Evolutionary conservation across 2,329 filamentous ascomycete species (phyloP).

Genomic region (Botrytis paeoniae): DNA sequence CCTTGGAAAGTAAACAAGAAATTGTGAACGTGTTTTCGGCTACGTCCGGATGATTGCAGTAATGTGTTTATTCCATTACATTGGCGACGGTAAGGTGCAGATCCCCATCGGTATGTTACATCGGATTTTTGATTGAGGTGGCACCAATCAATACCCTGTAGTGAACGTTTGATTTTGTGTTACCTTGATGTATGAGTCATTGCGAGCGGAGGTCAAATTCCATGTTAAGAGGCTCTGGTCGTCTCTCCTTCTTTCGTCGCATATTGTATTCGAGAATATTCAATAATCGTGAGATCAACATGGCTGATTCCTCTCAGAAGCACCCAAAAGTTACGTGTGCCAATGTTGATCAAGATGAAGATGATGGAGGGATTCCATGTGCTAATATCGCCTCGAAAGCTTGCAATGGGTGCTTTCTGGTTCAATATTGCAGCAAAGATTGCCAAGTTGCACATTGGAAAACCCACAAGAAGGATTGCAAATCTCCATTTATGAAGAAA

Average conservation of each 20-base stretch:
- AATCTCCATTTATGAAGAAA: constrained; percentile 8
- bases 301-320: not conserved
- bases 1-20: not conserved
- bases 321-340: not conserved
- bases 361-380: not conserved
- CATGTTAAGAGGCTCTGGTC: no score
- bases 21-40: not conserved
- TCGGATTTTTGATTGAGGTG: not conserved
- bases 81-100: not conserved
- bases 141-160: constrained; percentile 11
- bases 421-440: constrained; percentile 39
- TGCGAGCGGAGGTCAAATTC: not conserved
- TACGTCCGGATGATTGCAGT: not conserved
- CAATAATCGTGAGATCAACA: not conserved
- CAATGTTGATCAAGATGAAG: not conserved
- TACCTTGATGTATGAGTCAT: not conserved
- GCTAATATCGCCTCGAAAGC: not conserved
- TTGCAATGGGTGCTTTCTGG: constrained; percentile 14
- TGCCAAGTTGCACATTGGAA: constrained; percentile 13
- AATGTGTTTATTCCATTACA: not conserved
- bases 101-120: not conserved
- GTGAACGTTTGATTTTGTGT: not conserved
- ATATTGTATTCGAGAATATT: not conserved
- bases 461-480: constrained; percentile 12
- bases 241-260: not conserved